Conservation (phyloP, 2,329 filamentous ascomycete genomes). For the Penicillium sp. region DNA sequence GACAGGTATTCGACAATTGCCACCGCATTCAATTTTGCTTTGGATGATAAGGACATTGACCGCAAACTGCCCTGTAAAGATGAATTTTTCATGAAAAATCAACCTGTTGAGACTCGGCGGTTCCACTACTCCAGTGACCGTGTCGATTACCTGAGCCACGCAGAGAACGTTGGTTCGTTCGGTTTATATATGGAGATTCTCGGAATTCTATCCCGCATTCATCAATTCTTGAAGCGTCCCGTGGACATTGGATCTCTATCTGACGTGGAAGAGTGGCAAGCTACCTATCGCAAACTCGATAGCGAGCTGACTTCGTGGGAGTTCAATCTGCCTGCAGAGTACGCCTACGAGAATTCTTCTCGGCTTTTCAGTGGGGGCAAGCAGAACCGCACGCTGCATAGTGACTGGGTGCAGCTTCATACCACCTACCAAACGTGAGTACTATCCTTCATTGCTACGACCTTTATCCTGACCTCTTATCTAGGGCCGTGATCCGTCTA, state of each 20-base stretch:
- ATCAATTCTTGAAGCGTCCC: constrained; percentile 82
- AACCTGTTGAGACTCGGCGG: constrained; percentile 80
- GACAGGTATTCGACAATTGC: constrained; percentile 88
- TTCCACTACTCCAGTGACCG: constrained; percentile 59
- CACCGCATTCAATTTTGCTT: constrained; percentile 86
- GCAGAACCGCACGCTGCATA: constrained; percentile 68
- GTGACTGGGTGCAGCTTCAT: constrained; percentile 87
- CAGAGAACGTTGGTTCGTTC: constrained; percentile 82
- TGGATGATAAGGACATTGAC: constrained; percentile 88
- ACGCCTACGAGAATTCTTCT: constrained; percentile 69
- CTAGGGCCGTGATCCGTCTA: constrained; percentile 74
- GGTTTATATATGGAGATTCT: constrained; percentile 88
- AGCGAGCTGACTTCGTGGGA: constrained; percentile 79
- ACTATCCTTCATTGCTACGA: neutral
- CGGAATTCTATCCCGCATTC: constrained; percentile 81
- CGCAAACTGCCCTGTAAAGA: constrained; percentile 82
- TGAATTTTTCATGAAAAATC: constrained; percentile 79
- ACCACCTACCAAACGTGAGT: constrained; percentile 79
- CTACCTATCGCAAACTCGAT: constrained; percentile 81
- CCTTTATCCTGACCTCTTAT: constrained; percentile 10
- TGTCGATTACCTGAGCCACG: constrained; percentile 65
- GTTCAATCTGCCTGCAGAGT: constrained; percentile 76
- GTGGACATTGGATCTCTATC: constrained; percentile 81
- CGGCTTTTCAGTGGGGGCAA: constrained; percentile 68
- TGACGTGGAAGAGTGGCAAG: constrained; percentile 88